Evolutionary conservation across 768 basidiomycete species (phyloP).

Genomic region (Lactarius psammicola): DNA sequence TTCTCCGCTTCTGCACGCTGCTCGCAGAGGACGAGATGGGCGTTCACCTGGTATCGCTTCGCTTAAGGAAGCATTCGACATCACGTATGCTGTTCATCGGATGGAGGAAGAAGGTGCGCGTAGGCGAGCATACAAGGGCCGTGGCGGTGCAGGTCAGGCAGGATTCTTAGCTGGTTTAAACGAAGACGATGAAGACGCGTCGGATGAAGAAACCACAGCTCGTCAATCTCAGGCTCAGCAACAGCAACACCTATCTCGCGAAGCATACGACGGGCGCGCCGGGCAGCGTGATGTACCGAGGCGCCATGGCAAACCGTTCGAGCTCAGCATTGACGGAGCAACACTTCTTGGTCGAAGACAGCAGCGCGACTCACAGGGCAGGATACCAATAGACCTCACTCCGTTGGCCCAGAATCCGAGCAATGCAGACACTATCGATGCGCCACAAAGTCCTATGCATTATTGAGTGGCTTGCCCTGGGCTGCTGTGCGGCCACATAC

Average conservation of each 20-base stretch:
- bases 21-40: conserved; percentile 68
- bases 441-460: conserved; percentile 31
- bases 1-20: conserved; percentile 84
- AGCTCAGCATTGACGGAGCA: conserved; percentile 83
- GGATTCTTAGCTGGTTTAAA: conserved; percentile 85
- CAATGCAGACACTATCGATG: conserved; percentile 18
- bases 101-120: conserved; percentile 99
- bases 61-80: conserved; percentile 97
- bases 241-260: conserved; percentile 1
- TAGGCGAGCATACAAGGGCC: conserved; percentile 75
- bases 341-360: conserved; percentile 80
- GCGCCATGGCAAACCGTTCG: conserved; percentile 50
- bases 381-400: conserved; percentile 35
- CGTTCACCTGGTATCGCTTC: conserved; percentile 91
- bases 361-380: conserved; percentile 36
- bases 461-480: conserved; percentile 14
- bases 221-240: conserved; percentile 30
- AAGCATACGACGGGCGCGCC: conserved; percentile 60
- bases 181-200: conserved; percentile 81
- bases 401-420: conserved; percentile 38
- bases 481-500: conserved; percentile 17
- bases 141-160: conserved; percentile 69
- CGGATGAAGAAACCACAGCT: conserved; percentile 52
- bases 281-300: conserved; percentile 63
- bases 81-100: conserved; percentile 97